Conservation (phyloP, 306 rosid genomes). For the Cercis canadensis region DNA sequence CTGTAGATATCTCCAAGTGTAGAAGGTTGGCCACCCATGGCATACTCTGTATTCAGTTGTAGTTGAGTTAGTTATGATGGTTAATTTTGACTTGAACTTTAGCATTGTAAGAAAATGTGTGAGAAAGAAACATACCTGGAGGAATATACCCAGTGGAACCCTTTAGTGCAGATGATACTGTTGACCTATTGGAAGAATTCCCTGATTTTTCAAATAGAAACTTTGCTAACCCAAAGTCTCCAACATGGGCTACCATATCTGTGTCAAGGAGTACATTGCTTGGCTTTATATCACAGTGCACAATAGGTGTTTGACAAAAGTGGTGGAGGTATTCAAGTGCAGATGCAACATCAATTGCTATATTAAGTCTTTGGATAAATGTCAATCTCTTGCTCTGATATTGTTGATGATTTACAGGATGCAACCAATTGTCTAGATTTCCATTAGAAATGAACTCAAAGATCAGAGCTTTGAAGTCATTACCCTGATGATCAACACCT, state of each 20-base stretch:
- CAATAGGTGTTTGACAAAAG: slow-evolving; percentile 37
- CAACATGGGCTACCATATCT: slow-evolving; percentile 39
- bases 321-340: slow-evolving; percentile 47
- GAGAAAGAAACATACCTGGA: slow-evolving; percentile 34
- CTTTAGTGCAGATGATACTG: slow-evolving; percentile 20
- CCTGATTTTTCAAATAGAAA: slow-evolving; percentile 28
- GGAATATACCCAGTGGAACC: slow-evolving; percentile 48
- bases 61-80: no score
- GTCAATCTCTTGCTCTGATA: no score
- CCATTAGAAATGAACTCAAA: slow-evolving; percentile 45
- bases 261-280: slow-evolving; percentile 46
- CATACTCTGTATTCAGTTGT: slow-evolving; percentile 1
- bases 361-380: no score
- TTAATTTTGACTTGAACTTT: no score
- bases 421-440: slow-evolving; percentile 41
- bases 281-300: slow-evolving; percentile 47
- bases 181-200: not conserved
- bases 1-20: not conserved
- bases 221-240: slow-evolving; percentile 50
- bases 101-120: no score
- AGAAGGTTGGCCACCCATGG: not conserved
- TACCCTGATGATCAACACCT: slow-evolving; percentile 42
- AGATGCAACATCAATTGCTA: no score
- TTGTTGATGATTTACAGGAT: no score
- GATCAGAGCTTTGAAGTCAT: slow-evolving; percentile 47